Base-by-base conservation (phyloP, 257 asterid species). In the Lavandula angustifolia region DNA sequence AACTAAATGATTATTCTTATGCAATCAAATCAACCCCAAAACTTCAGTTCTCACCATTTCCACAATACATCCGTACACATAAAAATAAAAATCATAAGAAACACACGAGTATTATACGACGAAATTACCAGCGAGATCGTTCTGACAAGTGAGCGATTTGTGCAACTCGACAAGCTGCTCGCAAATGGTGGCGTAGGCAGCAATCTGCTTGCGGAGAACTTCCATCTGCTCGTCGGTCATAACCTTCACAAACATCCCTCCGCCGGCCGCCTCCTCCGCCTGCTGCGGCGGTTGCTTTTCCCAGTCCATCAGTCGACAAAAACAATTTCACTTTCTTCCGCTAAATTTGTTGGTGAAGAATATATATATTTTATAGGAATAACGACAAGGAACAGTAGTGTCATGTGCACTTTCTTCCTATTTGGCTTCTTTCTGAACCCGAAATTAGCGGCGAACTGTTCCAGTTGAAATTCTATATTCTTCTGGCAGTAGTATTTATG, bases 201-300 rank as follows among this genome's bases (percentile, higher is more conserved):
- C 97, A 50, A 94, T 94, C 84, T 94, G 99, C 82, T 94, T 90
- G 52, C 99, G 85, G 32, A 94, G 87, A 10, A 84, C 87, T 72
- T 94, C 99, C 92, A 94, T 85, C 82, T 94, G 99, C 75, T 94
- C 97, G 63, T 94, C 99, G 0, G 97, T 94, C 99, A 94, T 94
- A 56, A 94, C 99, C 76, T 90, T 94, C 64, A 94, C 95, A 58
- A 84, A 94, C 79, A 84, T 79, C 68, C 84, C 95, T 5, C 88
- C 80, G 60, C 81, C 74, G 61, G 65, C 80, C 54, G 44, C 70
- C 29, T 83, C 88, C 66, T 83, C 91, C 68, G 68, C 76, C 76
- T 62, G 70, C 58, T 69, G 80, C 70, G 78, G 80, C 62, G 76
- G 79, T 40, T 63, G 80, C 75, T 78, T 78, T 2, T 78, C 77